Percentiles rank a stretch among this genome's conserved stretches.
phyloP scores from a whole-genome alignment of 805 yeast genomes.

The Torulaspora quercuum region DNA sequence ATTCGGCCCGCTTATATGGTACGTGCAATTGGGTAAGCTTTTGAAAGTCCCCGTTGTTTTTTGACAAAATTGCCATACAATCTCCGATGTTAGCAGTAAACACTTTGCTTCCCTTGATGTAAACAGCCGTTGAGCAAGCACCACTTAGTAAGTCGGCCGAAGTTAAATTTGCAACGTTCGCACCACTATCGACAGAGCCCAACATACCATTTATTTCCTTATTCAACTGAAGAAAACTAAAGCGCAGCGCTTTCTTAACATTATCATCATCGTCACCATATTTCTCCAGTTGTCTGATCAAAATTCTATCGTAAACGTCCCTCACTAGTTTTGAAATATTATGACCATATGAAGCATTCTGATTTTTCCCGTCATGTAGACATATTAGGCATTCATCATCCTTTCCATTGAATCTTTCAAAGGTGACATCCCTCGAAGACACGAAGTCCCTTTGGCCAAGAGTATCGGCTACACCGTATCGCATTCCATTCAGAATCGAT shows the following conservation, averaged over 20 bases:
- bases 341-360: constrained; percentile 50
- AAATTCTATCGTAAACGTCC: constrained; percentile 63
- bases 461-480: constrained; percentile 89
- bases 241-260: constrained; percentile 71
- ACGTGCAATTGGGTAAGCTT: constrained; percentile 74
- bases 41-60: constrained; percentile 76
- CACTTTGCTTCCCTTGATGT: constrained; percentile 63
- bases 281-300: constrained; percentile 44
- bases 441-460: constrained; percentile 65
- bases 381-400: constrained; percentile 79
- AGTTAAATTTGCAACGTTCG: constrained; percentile 48
- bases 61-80: constrained; percentile 73
- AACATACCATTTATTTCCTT: constrained; percentile 63
- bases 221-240: constrained; percentile 75
- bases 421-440: constrained; percentile 77
- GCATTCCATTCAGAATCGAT: constrained; percentile 66
- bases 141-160: constrained; percentile 76
- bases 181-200: constrained; percentile 50
- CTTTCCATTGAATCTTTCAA: constrained; percentile 82
- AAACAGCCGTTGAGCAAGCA: constrained; percentile 77
- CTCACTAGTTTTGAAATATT: constrained; percentile 70
- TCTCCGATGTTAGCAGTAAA: constrained; percentile 92
- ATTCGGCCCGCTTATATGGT: constrained; percentile 73
- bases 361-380: constrained; percentile 76
- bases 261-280: constrained; percentile 45